A percentile compares a stretch with the other conserved stretches of the same genome.
Evolutionary conservation across 495 filamentous ascomycete genomes (phyloP).

Genomic region (Clohesyomyces aquaticus): DNA sequence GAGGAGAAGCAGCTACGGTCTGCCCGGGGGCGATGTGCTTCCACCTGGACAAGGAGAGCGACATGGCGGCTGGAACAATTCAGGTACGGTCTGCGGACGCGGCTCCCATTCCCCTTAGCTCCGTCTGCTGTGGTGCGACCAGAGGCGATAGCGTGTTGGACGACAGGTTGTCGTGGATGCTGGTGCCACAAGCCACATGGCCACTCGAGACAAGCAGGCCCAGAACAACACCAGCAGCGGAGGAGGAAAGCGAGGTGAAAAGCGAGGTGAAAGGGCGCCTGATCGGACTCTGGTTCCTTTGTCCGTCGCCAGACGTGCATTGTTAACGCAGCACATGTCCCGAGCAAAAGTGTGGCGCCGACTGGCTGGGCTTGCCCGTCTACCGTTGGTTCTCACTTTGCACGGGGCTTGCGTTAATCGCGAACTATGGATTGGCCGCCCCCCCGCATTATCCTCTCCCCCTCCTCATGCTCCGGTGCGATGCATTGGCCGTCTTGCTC

Average conservation of each 20-base stretch:
- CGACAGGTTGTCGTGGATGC: slow-evolving; percentile 19
- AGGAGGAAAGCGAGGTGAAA: not conserved
- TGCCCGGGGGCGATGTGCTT: slow-evolving; percentile 19
- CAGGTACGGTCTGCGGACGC: slow-evolving; percentile 35
- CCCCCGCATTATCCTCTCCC: no score
- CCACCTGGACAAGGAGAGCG: slow-evolving; percentile 28
- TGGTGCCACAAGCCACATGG: slow-evolving; percentile 18
- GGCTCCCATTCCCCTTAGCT: slow-evolving; percentile 16
- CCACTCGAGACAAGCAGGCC: not conserved
- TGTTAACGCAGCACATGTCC: no score
- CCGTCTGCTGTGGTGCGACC: slow-evolving; percentile 15
- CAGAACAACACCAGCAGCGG: not conserved
- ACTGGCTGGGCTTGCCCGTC: no score
- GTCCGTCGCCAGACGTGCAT: no score
- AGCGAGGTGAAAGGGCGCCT: not conserved
- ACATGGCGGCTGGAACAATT: slow-evolving; percentile 34
- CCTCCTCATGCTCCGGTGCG: no score
- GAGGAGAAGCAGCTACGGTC: slow-evolving; percentile 43
- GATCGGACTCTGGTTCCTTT: no score
- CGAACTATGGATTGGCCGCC: no score
- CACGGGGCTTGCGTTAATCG: no score
- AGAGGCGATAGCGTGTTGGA: slow-evolving; percentile 15
- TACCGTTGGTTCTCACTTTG: no score
- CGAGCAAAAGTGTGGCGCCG: no score
- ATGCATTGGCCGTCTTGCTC: not conserved